phyloP scores from a whole-genome alignment of 371 early-diverging fungal species.

The Rhizopus sp. region DNA sequence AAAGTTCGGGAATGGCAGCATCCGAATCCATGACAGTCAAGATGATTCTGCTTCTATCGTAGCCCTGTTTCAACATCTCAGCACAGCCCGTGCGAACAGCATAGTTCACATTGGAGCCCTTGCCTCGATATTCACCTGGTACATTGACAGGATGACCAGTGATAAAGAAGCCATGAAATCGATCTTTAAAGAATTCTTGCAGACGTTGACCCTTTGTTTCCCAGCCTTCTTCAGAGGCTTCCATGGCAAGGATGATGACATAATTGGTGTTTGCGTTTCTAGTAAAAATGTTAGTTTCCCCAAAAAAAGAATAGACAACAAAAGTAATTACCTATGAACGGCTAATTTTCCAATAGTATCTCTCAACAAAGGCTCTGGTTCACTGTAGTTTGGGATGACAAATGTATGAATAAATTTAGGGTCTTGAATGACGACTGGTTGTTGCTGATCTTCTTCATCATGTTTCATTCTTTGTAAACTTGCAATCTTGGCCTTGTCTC shows the following conservation, averaged over 20 bases:
- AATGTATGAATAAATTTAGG: constrained; percentile 43
- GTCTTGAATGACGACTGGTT: constrained; percentile 9
- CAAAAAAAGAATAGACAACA: neutral
- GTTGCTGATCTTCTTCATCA: constrained; percentile 15
- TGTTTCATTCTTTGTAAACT: constrained; percentile 5
- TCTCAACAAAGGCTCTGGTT: constrained; percentile 46
- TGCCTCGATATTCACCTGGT: constrained; percentile 78
- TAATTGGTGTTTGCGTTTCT: constrained; percentile 49
- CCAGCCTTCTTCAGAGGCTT: constrained; percentile 62
- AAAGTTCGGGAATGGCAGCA: constrained; percentile 52
- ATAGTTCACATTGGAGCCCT: constrained; percentile 75
- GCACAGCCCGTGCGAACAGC: constrained; percentile 54
- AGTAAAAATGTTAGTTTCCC: constrained; percentile 1
- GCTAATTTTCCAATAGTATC: constrained; percentile 49
- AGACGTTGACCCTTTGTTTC: constrained; percentile 63
- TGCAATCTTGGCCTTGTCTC: constrained; percentile 16
- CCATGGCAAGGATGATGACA: constrained; percentile 78
- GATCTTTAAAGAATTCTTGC: constrained; percentile 47
- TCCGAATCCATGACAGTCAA: constrained; percentile 62
- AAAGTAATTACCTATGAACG: constrained; percentile 35
- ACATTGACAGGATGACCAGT: constrained; percentile 71
- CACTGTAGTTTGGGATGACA: constrained; percentile 68
- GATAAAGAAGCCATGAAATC: constrained; percentile 52
- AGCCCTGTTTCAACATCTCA: constrained; percentile 35
- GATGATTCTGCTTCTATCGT: constrained; percentile 56